These are phyloP conservation scores for Myriosclerotinia duriaeana DNA, from an alignment of 2,329 filamentous ascomycete species.

Conservation along the genomic window DNA sequence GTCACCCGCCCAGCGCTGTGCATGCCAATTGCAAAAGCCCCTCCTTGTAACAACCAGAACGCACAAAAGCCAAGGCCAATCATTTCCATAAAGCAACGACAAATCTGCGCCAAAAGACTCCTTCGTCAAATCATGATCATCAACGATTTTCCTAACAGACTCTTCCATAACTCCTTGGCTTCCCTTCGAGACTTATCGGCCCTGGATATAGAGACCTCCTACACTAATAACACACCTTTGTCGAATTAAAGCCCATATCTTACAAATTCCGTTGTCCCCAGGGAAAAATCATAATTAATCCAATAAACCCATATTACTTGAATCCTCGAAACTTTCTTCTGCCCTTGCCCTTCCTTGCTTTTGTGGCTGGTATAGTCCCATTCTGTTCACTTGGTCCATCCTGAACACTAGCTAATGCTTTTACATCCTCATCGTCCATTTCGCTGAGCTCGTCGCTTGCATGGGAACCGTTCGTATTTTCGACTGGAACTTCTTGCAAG, in stretches of 20 bases:
- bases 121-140: conserved; percentile 16
- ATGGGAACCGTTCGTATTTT: conserved; percentile 65
- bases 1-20: neutral
- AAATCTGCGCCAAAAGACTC: conserved; percentile 11
- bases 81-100: conserved; percentile 4
- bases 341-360: conserved; percentile 35
- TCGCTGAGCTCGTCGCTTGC: conserved; percentile 89
- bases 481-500: conserved; percentile 51
- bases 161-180: conserved; percentile 12
- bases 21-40: conserved; percentile 4
- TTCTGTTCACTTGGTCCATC: conserved; percentile 26
- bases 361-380: conserved; percentile 26
- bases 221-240: conserved; percentile 21
- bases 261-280: conserved; percentile 11
- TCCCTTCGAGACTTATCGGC: neutral
- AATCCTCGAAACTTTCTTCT: conserved; percentile 34
- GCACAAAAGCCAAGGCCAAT: neutral
- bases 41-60: conserved; percentile 7
- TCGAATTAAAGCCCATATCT: conserved; percentile 17
- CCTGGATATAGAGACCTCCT: conserved; percentile 20
- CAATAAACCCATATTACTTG: conserved; percentile 17
- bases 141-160: conserved; percentile 2
- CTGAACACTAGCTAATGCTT: conserved; percentile 55
- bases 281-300: conserved; percentile 6
- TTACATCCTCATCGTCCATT: conserved; percentile 85